Conservation (phyloP, 805 yeast genomes). For the Zygosaccharomyces pseudorouxii region DNA sequence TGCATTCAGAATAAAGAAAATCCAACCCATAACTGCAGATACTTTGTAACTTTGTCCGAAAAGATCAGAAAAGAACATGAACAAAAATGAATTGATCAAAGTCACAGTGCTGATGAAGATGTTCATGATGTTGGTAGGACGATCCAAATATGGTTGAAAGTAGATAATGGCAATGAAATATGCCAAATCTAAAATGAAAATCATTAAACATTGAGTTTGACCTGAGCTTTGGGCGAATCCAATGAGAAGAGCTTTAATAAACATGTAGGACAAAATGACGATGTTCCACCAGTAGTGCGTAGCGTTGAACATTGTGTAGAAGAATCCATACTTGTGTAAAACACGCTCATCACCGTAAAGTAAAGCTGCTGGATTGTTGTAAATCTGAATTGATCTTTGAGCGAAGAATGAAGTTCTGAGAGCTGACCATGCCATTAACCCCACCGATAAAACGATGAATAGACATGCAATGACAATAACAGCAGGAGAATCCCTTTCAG, state of each 20-base stretch:
- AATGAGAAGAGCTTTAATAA: slow-evolving; percentile 67
- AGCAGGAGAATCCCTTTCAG: slow-evolving; percentile 78
- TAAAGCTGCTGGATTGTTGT: slow-evolving; percentile 81
- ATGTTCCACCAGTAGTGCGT: slow-evolving; percentile 78
- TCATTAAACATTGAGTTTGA: slow-evolving; percentile 69
- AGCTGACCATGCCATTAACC: slow-evolving; percentile 59
- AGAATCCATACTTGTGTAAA: slow-evolving; percentile 77
- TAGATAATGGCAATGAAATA: slow-evolving; percentile 61
- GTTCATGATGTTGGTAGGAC: slow-evolving; percentile 72
- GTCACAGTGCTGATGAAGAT: slow-evolving; percentile 68
- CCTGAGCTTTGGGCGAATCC: slow-evolving; percentile 79
- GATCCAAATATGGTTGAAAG: slow-evolving; percentile 73
- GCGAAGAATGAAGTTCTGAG: slow-evolving; percentile 65
- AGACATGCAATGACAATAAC: slow-evolving; percentile 76
- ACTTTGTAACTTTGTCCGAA: slow-evolving; percentile 79
- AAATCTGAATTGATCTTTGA: slow-evolving; percentile 49
- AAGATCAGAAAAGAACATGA: slow-evolving; percentile 78
- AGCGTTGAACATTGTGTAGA: slow-evolving; percentile 86
- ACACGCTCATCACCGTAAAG: slow-evolving; percentile 73
- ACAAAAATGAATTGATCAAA: slow-evolving; percentile 75
- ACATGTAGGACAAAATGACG: slow-evolving; percentile 54
- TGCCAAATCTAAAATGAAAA: slow-evolving; percentile 70
- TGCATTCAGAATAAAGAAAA: slow-evolving; percentile 84
- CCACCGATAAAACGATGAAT: slow-evolving; percentile 56
- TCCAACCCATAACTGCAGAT: slow-evolving; percentile 84